These are phyloP conservation scores for Hylodesmum podocarpum DNA, from an alignment of 306 rosid genomes.

Conservation along the genomic window DNA sequence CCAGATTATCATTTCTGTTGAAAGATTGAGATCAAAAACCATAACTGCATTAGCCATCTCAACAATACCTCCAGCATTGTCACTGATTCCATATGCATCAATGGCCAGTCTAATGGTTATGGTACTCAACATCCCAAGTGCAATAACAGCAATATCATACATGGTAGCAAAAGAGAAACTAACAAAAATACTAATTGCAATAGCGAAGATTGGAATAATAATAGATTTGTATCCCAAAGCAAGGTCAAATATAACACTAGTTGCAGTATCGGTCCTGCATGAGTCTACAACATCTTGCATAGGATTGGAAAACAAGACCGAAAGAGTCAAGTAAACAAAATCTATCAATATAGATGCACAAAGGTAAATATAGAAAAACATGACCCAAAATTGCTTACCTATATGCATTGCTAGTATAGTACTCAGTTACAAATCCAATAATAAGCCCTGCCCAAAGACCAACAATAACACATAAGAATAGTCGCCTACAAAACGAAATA, in stretches of 20 bases:
- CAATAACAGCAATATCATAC: slow-evolving; percentile 96
- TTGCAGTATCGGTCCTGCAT: slow-evolving; percentile 97
- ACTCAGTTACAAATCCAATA: slow-evolving; percentile 92
- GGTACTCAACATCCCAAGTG: slow-evolving; percentile 97
- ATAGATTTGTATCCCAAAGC: slow-evolving; percentile 99
- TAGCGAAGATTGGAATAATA: slow-evolving; percentile 94
- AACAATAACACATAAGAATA: slow-evolving; percentile 82
- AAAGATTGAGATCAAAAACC: slow-evolving; percentile 91
- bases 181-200: slow-evolving; percentile 81
- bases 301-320: slow-evolving; percentile 56
- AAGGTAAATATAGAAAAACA: neutral
- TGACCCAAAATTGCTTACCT: slow-evolving; percentile 48
- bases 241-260: slow-evolving; percentile 94
- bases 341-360: neutral
- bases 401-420: slow-evolving; percentile 92
- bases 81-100: slow-evolving; percentile 97
- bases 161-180: slow-evolving; percentile 96
- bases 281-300: slow-evolving; percentile 98
- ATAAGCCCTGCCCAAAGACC: slow-evolving; percentile 98
- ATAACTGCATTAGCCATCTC: too few species aligned
- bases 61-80: slow-evolving; percentile 98
- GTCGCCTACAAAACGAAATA: slow-evolving; percentile 65
- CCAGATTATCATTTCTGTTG: slow-evolving; percentile 81
- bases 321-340: neutral
- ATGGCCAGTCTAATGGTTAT: slow-evolving; percentile 96